Conservation (phyloP, 768 basidiomycete genomes). For the Boletellus sp. region DNA sequence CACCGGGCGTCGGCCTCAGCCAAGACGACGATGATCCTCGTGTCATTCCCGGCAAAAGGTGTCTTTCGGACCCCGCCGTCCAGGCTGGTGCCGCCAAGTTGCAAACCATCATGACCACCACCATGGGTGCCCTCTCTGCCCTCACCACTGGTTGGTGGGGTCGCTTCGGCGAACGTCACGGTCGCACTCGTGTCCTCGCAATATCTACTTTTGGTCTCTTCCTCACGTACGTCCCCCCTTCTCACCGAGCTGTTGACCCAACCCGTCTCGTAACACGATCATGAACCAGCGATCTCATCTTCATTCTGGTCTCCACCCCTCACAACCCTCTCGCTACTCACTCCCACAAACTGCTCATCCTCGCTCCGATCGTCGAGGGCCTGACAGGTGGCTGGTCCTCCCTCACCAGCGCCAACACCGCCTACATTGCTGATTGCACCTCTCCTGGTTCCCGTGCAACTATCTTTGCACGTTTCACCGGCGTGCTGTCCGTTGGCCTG, state of each 20-base stretch:
- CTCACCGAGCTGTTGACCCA: not conserved
- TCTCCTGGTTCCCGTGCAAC: slow-evolving; percentile 76
- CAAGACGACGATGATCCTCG: slow-evolving; percentile 37
- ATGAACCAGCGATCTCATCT: slow-evolving; percentile 62
- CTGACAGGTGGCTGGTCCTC: slow-evolving; percentile 76
- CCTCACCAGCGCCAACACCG: slow-evolving; percentile 59
- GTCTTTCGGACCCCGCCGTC: slow-evolving; percentile 51
- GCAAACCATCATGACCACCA: slow-evolving; percentile 74
- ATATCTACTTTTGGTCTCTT: slow-evolving; percentile 66
- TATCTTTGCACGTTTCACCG: slow-evolving; percentile 65
- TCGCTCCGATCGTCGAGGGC: slow-evolving; percentile 79
- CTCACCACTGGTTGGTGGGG: slow-evolving; percentile 89
- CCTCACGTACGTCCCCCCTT: slow-evolving; percentile 55
- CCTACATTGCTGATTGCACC: slow-evolving; percentile 73
- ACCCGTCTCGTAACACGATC: slow-evolving; percentile 1
- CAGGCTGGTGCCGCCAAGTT: slow-evolving; percentile 67
- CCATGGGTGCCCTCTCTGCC: slow-evolving; percentile 76
- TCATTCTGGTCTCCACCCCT: slow-evolving; percentile 72
- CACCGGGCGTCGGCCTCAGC: not conserved
- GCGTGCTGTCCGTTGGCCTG: slow-evolving; percentile 74
- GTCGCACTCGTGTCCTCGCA: slow-evolving; percentile 72
- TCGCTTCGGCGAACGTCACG: slow-evolving; percentile 68
- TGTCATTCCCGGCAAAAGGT: slow-evolving; percentile 35
- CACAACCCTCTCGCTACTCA: slow-evolving; percentile 56
- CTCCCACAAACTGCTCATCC: slow-evolving; percentile 69